Evolutionary conservation across 306 rosid species (phyloP).

Genomic region (Cucurbita moschata): DNA sequence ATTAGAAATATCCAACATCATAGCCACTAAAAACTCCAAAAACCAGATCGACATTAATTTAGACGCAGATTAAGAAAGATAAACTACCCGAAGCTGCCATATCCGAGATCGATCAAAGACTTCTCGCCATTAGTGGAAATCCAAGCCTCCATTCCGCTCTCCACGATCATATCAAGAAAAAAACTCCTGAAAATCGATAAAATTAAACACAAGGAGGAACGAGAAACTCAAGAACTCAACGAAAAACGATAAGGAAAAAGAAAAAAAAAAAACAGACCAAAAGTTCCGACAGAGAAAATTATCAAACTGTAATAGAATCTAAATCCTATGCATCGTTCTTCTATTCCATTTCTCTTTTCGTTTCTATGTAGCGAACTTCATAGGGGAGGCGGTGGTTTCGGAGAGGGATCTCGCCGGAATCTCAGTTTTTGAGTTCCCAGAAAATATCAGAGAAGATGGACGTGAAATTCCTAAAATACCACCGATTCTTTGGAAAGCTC

Average conservation of each 20-base stretch:
- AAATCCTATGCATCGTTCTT: background rate
- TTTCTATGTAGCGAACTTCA: background rate
- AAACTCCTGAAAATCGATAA: constrained; percentile 6
- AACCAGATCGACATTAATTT: background rate
- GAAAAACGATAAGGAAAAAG: background rate
- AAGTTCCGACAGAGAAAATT: background rate
- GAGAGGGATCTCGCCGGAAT: background rate
- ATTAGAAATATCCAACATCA: background rate
- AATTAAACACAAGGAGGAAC: background rate
- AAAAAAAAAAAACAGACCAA: background rate
- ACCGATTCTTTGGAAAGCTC: background rate
- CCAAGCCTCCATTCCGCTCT: constrained; percentile 11
- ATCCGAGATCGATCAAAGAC: constrained; percentile 3
- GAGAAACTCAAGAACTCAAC: background rate
- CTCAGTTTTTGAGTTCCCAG: background rate
- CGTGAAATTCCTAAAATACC: background rate
- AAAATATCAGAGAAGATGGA: background rate
- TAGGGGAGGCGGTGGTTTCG: background rate
- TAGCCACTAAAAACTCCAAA: background rate
- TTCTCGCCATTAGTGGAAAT: background rate
- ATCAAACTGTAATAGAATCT: background rate
- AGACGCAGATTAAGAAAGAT: background rate
- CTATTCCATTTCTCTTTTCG: background rate
- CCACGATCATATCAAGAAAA: constrained; percentile 6
- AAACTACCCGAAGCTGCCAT: constrained; percentile 21